Conservation (phyloP, 441 rosid genomes). For the Hura crepitans region DNA sequence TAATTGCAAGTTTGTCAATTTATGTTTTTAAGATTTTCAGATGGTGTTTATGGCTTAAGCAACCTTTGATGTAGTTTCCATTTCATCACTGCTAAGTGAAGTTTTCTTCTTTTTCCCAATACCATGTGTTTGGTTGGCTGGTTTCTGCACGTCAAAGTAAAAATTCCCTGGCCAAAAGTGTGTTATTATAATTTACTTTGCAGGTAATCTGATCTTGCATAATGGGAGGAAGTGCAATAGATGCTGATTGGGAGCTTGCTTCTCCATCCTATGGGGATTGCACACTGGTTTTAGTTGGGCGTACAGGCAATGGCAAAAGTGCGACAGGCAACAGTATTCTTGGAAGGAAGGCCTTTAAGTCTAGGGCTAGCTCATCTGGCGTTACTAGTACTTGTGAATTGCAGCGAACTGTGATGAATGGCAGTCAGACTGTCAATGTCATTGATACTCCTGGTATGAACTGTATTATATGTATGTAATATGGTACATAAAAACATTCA, state of each 20-base stretch:
- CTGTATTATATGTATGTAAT: too few species aligned
- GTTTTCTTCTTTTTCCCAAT: background rate
- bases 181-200: background rate
- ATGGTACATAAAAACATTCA: background rate
- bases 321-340: conserved; percentile 87
- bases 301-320: conserved; percentile 89
- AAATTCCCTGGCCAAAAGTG: background rate
- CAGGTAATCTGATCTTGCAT: conserved; percentile 19
- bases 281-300: conserved; percentile 74
- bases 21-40: background rate
- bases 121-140: background rate
- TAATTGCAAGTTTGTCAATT: background rate
- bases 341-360: conserved; percentile 61
- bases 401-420: conserved; percentile 39
- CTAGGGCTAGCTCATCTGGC: conserved; percentile 57
- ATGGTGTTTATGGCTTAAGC: background rate
- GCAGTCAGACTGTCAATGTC: conserved; percentile 65
- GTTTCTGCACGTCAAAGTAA: background rate
- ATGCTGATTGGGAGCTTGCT: conserved; percentile 77
- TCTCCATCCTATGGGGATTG: conserved; percentile 40
- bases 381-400: conserved; percentile 65
- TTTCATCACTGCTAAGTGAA: background rate
- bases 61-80: background rate
- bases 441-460: conserved; percentile 82
- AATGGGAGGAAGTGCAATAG: conserved; percentile 73